phyloP scores from a whole-genome alignment of 2,329 filamentous ascomycete species.

The Sporothrix euskadiensis region DNA sequence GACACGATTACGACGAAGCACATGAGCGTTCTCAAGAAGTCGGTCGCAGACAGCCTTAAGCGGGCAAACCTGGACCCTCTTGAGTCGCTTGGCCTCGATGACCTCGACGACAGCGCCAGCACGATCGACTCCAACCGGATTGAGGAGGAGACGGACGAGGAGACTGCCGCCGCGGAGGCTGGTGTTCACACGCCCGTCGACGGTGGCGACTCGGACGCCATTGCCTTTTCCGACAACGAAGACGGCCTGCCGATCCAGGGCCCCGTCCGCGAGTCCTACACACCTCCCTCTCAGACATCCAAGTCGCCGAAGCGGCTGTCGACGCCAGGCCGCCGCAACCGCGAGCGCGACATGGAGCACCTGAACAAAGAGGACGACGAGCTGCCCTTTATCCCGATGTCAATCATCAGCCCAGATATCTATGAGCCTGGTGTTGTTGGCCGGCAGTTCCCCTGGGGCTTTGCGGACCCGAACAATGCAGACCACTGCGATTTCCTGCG shows the following conservation, averaged over 20 bases:
- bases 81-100: slow-evolving; percentile 79
- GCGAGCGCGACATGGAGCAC: slow-evolving; percentile 54
- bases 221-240: slow-evolving; percentile 37
- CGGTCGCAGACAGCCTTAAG: slow-evolving; percentile 86
- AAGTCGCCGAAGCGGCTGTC: slow-evolving; percentile 49
- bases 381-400: slow-evolving; percentile 77
- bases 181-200: slow-evolving; percentile 13
- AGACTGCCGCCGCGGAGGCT: slow-evolving; percentile 31
- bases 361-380: slow-evolving; percentile 51
- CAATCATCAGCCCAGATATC: slow-evolving; percentile 88
- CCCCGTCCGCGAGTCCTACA: slow-evolving; percentile 28
- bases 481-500: slow-evolving; percentile 92
- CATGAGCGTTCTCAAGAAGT: slow-evolving; percentile 88
- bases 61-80: slow-evolving; percentile 83
- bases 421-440: slow-evolving; percentile 81
- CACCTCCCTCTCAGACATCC: slow-evolving; percentile 33
- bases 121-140: slow-evolving; percentile 57
- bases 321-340: slow-evolving; percentile 49
- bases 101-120: slow-evolving; percentile 56
- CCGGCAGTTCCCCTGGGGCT: slow-evolving; percentile 93
- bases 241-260: slow-evolving; percentile 39
- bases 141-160: slow-evolving; percentile 57
- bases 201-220: slow-evolving; percentile 36
- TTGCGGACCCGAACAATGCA: slow-evolving; percentile 87
- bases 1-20: slow-evolving; percentile 95